Base-by-base conservation (phyloP, 257 asterid genomes). In the Solanum piurae region DNA sequence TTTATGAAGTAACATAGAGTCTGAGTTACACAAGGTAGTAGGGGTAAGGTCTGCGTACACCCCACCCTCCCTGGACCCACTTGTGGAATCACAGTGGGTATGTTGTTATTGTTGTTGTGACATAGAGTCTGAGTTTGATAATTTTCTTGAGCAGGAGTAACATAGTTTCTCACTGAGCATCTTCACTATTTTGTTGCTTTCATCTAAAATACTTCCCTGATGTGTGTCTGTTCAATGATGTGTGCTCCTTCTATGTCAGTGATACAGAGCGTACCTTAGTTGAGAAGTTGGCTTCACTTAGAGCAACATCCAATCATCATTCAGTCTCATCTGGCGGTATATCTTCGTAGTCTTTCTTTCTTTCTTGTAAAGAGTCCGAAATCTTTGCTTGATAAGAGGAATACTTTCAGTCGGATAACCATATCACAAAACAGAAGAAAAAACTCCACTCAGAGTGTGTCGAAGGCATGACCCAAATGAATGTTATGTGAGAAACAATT, bases 201-300 rank as follows among this genome's bases (percentile, higher is more conserved):
- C 68, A 46, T 46, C 55, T 87, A 60, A 87, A 58, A 29, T 58
- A 62, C 37, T 88, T 21, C n/a, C 9, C 40, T 89, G 64, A 82
- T 46, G 38, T 49, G 44, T 80, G 42, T 80, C 14, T 27, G 84
- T 79, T 44, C 66, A 44, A 44, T 79, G 29, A 80, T 49, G 42
- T 29, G 44, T 49, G 29, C 20, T 82, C 69, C 69, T 82, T 55
- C 87, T n/a, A 86, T 89, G 74, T 87, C 91, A 97, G 99, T 89
- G 92, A 93, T 89, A 94, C 93, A 91, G 98, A 97, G 83, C 96
- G 95, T 31, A 89, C 88, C 87, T 94, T 95, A 33, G 96, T 97
- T 85, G 93, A 94, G 91, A 92, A 93, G 91, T 91, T 95, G 95
- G 98, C 96, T 37, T 93, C 95, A 85, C 91, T 94, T 87, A 86